Evolutionary conservation across 768 basidiomycete genomes (phyloP), one percentile per base, ranked within the genome.

Genomic region (Phlebiopsis gigantea): DNA sequence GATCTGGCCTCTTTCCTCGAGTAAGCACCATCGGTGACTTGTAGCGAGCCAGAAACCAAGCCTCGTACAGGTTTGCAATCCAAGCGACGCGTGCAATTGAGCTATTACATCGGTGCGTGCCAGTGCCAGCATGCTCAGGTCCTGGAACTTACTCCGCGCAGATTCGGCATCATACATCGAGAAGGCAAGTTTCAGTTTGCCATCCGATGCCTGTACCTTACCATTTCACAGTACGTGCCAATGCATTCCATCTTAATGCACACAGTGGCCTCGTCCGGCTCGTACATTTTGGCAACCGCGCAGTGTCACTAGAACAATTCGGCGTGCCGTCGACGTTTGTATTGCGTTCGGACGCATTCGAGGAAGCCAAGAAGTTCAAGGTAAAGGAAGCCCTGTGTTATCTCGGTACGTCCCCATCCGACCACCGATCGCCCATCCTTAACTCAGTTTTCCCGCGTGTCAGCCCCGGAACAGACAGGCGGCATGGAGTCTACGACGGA

Each of bases 301-400:
- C 85, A 2, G 76, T 87, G 22, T 88, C 87, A 10, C 70, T 88
- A 12, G 87, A 88, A 67, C 81, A 79, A 60, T 84, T 80, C 56
- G 86, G 87, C 2, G 87, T 86, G 1, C 87, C 87, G 1, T 87
- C 85, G 0, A 79, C 81, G 2, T 78, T 88, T 29, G 87, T 88
- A 3, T 67, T 88, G 26, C 78, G 77, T 21, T 67, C 72, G 12
- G 71, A 73, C 43, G 68, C 67, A 15, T 78, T 79, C 55, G 84
- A 82, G 57, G 85, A 87, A 64, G 67, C 71, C 4, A 81, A 86
- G 67, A 84, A 85, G 65, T 71, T 81, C 57, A 87, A 84, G 68
- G 82, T 87, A 48, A 88, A 87, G 69, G 87, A 88, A 69, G 86
- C 85, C 1, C 70, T 88, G 5, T 87, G 83, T 66, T 90, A 87